phyloP scores from a whole-genome alignment of 2,329 filamentous ascomycete species.

The Botryotinia narcissicola region DNA sequence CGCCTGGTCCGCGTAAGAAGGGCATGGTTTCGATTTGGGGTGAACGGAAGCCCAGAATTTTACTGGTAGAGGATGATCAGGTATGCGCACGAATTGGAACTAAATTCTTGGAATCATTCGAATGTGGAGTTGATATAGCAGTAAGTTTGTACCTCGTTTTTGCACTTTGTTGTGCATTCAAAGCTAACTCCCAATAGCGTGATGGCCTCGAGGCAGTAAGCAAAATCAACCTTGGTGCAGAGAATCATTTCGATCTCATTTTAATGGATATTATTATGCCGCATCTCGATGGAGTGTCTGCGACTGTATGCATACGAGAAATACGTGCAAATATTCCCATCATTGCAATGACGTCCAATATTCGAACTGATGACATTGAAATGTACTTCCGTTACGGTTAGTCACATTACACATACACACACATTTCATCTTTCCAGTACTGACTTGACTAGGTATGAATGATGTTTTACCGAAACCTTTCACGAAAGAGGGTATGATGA shows the following conservation, averaged over 20 bases:
- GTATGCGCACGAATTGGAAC: conserved; percentile 66
- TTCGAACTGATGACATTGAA: conserved; percentile 91
- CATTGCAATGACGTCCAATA: conserved; percentile 98
- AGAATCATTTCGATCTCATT: conserved; percentile 61
- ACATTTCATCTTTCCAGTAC: conserved; percentile 25
- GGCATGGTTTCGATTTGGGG: conserved; percentile 54
- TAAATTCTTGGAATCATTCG: conserved; percentile 64
- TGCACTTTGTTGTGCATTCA: background rate
- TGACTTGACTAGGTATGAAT: conserved; percentile 74
- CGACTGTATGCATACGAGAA: conserved; percentile 88
- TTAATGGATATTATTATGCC: conserved; percentile 98
- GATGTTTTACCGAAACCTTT: conserved; percentile 97
- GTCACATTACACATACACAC: conserved; percentile 38
- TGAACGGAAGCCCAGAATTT: conserved; percentile 68
- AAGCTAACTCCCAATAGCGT: conserved; percentile 49
- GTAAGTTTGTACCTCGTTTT: conserved; percentile 46
- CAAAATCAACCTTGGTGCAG: conserved; percentile 60
- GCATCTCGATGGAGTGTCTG: conserved; percentile 88
- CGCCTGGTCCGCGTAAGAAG: conserved; percentile 43
- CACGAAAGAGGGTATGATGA: conserved; percentile 80
- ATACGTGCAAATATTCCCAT: conserved; percentile 81
- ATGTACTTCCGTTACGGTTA: conserved; percentile 96
- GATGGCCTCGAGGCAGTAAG: conserved; percentile 90
- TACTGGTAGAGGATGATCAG: conserved; percentile 82
- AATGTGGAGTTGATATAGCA: conserved; percentile 65